These are phyloP conservation scores for Flueggea neowawraea DNA, from an alignment of 441 rosid genomes.

Conservation along the genomic window DNA sequence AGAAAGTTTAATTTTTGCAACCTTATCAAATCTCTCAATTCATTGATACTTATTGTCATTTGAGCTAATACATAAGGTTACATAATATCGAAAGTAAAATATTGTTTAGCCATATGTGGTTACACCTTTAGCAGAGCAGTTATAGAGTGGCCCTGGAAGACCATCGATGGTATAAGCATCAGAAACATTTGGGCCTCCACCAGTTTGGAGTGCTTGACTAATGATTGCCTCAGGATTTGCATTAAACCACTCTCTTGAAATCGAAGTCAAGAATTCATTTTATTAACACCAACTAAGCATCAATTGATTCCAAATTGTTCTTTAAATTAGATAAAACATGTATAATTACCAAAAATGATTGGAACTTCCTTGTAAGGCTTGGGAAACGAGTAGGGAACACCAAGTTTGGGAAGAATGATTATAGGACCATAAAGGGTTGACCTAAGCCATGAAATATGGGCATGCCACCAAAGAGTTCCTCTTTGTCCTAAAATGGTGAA, in stretches of 20 bases:
- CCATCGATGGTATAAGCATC: conserved; percentile 37
- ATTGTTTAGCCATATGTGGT: too few species aligned
- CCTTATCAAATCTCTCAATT: too few species aligned
- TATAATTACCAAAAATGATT: conserved; percentile 42
- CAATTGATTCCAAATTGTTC: too few species aligned
- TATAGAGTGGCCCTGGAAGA: conserved; percentile 19
- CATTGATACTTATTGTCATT: too few species aligned
- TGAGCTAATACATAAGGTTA: neutral
- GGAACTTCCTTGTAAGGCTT: conserved; percentile 53
- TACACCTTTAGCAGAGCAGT: conserved; percentile 14
- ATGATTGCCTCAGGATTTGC: conserved; percentile 19
- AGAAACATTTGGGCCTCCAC: conserved; percentile 27
- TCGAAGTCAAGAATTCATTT: neutral
- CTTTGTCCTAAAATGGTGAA: conserved; percentile 53
- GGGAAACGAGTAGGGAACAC: conserved; percentile 43
- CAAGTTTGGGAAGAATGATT: conserved; percentile 42
- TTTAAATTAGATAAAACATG: too few species aligned
- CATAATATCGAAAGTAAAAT: neutral
- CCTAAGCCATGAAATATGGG: conserved; percentile 55
- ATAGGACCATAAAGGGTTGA: conserved; percentile 57
- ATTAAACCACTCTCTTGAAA: conserved; percentile 30
- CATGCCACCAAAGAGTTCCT: conserved; percentile 71
- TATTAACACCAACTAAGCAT: too few species aligned
- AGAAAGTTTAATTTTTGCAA: too few species aligned
- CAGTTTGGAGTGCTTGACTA: conserved; percentile 18